Base-by-base conservation (phyloP, 2,329 filamentous ascomycete species). In the Blastomyces parvus region DNA sequence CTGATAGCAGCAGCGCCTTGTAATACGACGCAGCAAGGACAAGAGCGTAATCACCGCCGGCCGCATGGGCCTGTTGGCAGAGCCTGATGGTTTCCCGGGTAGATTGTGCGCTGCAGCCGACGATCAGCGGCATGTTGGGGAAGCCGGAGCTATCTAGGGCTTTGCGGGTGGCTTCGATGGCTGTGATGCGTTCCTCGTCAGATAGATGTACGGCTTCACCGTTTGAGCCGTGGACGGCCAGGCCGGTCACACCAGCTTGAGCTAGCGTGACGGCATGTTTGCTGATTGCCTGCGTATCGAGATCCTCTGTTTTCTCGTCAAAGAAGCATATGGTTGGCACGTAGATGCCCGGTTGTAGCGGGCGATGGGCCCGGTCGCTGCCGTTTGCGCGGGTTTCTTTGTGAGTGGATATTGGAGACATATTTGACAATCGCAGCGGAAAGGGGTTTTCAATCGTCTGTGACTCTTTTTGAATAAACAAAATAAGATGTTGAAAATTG, bases 181-280 rank as follows among this genome's bases (percentile, higher is more conserved):
- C 87, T 38, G 84, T 83, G 58, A 85, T 75, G 74, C 91, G 91
- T 77, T 96, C 91, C 66, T 88, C 84, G 55, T 85, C 84, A 61
- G 88, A 89, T 70, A 92, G 86, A 79, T 95, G 90, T 62, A 91
- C 88, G 30, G 91, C 90, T 79, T 96, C 91, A 65, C 91, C 91
- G 77, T 95, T 96, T 69, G 90, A 94, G 66, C 91, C 91, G 87
- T 94, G 91, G 69, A 88, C 88, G 53, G 94, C 89, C 36, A 96
- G 83, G 46, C 91, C 91, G 59, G 87, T 89, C 13, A 96, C 85
- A 9, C 91, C 91, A 64, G 86, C 88, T 73, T 86, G 81, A 46
- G 87, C 88, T 58, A 96, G 84, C 58, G 90, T 87, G 68, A 89
- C 84, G 36, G 90, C 88, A 73, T 96, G 91, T 72, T 84, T 87